Evolutionary conservation across 2,329 filamentous ascomycete genomes (phyloP).

Genomic region (Sporothrix mexicana): DNA sequence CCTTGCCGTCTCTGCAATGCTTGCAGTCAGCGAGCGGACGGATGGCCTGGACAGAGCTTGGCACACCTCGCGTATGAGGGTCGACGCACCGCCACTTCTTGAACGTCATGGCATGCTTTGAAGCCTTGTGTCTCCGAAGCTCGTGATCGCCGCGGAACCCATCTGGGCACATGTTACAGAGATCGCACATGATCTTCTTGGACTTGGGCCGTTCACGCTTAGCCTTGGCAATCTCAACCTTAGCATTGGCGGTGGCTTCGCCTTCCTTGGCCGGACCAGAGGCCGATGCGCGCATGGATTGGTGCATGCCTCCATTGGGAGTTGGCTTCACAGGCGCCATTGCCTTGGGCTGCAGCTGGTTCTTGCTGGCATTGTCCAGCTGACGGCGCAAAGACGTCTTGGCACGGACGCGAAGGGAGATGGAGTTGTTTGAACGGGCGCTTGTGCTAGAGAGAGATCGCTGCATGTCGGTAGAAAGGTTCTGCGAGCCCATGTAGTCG

Average conservation of each 20-base stretch:
- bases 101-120: conserved; percentile 65
- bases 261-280: conserved; percentile 39
- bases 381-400: conserved; percentile 57
- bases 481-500: not conserved
- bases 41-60: conserved; percentile 57
- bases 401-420: conserved; percentile 54
- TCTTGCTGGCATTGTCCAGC: conserved; percentile 49
- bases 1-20: conserved; percentile 75
- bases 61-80: conserved; percentile 51
- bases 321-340: not conserved
- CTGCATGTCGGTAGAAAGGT: conserved; percentile 43
- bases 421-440: conserved; percentile 53
- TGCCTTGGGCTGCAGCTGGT: conserved; percentile 54
- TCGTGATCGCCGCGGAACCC: conserved; percentile 90
- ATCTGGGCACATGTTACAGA: conserved; percentile 73
- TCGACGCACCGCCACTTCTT: conserved; percentile 66
- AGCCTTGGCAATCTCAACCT: conserved; percentile 51
- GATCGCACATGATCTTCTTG: conserved; percentile 71
- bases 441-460: conserved; percentile 58
- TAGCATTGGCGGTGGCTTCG: conserved; percentile 44
- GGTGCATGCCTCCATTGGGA: conserved; percentile 36
- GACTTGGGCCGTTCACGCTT: conserved; percentile 68
- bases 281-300: conserved; percentile 34
- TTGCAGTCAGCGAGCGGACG: conserved; percentile 81
- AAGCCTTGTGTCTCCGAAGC: conserved; percentile 68